Percentiles rank a stretch among this genome's conserved stretches.
Evolutionary conservation across 805 yeast genomes (phyloP).

Genomic region (Clavispora asparagi): DNA sequence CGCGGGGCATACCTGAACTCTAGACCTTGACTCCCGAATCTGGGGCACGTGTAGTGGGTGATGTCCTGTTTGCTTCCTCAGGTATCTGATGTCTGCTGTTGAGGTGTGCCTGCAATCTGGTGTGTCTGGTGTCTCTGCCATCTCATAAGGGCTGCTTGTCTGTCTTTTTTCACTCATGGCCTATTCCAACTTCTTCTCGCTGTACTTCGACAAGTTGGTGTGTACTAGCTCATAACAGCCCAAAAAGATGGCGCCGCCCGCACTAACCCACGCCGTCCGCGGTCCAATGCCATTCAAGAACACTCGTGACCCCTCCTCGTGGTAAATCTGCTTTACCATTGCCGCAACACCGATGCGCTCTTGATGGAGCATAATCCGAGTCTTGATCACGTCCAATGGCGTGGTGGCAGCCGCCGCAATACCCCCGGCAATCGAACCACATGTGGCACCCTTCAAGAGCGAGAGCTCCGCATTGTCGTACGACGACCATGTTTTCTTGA

Average conservation of each 20-base stretch:
- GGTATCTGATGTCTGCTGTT: too few species aligned
- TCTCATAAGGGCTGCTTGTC: too few species aligned
- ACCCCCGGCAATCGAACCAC: constrained; percentile 82
- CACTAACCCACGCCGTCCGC: constrained; percentile 94
- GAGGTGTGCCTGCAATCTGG: too few species aligned
- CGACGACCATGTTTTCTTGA: constrained; percentile 60
- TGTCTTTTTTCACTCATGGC: too few species aligned
- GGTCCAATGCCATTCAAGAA: constrained; percentile 90
- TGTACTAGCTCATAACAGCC: constrained; percentile 84
- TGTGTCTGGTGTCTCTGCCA: too few species aligned
- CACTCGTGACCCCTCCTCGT: constrained; percentile 68
- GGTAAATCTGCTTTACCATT: constrained; percentile 49
- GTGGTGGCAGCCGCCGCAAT: constrained; percentile 78
- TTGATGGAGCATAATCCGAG: constrained; percentile 76
- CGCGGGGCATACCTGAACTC: too few species aligned
- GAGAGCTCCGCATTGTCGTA: constrained; percentile 38
- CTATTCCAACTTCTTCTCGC: neutral
- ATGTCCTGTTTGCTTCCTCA: too few species aligned
- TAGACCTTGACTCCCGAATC: too few species aligned
- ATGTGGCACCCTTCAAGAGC: constrained; percentile 74
- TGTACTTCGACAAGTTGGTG: constrained; percentile 18
- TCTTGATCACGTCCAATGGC: constrained; percentile 74
- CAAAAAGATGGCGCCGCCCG: constrained; percentile 95
- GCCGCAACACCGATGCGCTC: constrained; percentile 40
- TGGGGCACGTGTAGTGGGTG: too few species aligned